Conservation (phyloP, 2,329 filamentous ascomycete species). For the Pseudogymnoascus sp. region DNA sequence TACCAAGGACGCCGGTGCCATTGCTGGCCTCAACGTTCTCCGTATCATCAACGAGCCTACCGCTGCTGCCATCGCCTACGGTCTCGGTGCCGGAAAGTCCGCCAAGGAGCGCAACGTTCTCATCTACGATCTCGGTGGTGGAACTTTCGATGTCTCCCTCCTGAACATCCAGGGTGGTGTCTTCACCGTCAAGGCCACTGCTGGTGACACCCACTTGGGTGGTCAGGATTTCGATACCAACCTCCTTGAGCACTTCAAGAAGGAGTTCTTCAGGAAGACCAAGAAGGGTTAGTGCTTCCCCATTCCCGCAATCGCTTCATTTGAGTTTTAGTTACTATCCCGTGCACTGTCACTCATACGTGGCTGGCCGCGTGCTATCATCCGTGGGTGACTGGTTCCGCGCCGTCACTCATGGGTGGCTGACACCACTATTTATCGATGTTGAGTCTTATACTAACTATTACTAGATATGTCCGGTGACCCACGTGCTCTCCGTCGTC, state of each 20-base stretch:
- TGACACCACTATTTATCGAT: neutral
- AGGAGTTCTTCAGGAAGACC: slow-evolving; percentile 78
- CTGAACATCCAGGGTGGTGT: slow-evolving; percentile 98
- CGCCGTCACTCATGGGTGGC: too few species aligned
- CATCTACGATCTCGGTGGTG: slow-evolving; percentile 99
- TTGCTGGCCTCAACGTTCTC: slow-evolving; percentile 93
- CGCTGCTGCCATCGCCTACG: slow-evolving; percentile 95
- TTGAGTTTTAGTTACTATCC: too few species aligned
- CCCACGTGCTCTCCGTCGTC: slow-evolving; percentile 85
- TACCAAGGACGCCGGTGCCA: slow-evolving; percentile 98
- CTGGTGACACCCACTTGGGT: slow-evolving; percentile 94
- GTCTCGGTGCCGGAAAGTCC: slow-evolving; percentile 88
- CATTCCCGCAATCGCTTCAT: too few species aligned
- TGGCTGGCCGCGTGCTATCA: neutral
- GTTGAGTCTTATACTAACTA: neutral
- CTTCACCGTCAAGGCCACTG: slow-evolving; percentile 97
- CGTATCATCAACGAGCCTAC: slow-evolving; percentile 99
- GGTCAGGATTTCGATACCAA: slow-evolving; percentile 95
- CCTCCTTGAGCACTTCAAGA: slow-evolving; percentile 93
- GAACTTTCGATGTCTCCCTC: slow-evolving; percentile 99
- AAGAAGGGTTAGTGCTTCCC: slow-evolving; percentile 44
- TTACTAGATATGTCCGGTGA: slow-evolving; percentile 59
- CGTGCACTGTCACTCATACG: neutral
- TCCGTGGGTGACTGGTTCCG: neutral
- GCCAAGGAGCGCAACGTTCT: slow-evolving; percentile 98